Conservation (phyloP, 768 basidiomycete species). For the Leccinum incarnatum region DNA sequence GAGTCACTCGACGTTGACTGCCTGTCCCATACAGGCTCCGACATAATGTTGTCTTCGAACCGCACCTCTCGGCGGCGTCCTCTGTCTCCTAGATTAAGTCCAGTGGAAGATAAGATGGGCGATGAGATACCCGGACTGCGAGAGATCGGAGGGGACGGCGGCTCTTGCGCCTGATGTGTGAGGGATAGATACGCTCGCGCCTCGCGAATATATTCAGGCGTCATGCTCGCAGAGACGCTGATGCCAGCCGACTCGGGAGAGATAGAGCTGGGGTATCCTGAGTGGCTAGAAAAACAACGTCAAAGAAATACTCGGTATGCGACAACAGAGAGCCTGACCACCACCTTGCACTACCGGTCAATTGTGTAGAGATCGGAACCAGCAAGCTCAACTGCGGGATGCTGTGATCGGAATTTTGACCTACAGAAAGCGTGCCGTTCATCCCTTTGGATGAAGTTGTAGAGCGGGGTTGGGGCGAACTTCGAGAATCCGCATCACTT, state of each 20-base stretch:
- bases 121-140: slow-evolving; percentile 26
- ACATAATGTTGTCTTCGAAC: slow-evolving; percentile 33
- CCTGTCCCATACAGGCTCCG: slow-evolving; percentile 29
- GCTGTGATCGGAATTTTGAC: slow-evolving; percentile 12
- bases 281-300: slow-evolving; percentile 16
- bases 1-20: slow-evolving; percentile 31
- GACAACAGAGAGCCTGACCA: not conserved
- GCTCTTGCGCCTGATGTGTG: slow-evolving; percentile 21
- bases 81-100: slow-evolving; percentile 27
- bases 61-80: slow-evolving; percentile 34
- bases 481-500: slow-evolving; percentile 21
- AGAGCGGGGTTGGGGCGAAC: slow-evolving; percentile 7
- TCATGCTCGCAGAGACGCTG: slow-evolving; percentile 29
- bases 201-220: slow-evolving; percentile 33
- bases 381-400: slow-evolving; percentile 29
- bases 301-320: not conserved
- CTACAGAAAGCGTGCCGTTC: slow-evolving; percentile 2
- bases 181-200: slow-evolving; percentile 33
- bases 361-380: slow-evolving; percentile 20
- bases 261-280: slow-evolving; percentile 29
- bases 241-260: slow-evolving; percentile 35
- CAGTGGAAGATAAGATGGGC: slow-evolving; percentile 30
- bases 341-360: slow-evolving; percentile 15
- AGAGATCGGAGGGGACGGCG: slow-evolving; percentile 8
- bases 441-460: slow-evolving; percentile 11